Evolutionary conservation across 83 land plant genomes (phyloP), one percentile per base, ranked within the genome.

Genomic region (Picea engelmannii): DNA sequence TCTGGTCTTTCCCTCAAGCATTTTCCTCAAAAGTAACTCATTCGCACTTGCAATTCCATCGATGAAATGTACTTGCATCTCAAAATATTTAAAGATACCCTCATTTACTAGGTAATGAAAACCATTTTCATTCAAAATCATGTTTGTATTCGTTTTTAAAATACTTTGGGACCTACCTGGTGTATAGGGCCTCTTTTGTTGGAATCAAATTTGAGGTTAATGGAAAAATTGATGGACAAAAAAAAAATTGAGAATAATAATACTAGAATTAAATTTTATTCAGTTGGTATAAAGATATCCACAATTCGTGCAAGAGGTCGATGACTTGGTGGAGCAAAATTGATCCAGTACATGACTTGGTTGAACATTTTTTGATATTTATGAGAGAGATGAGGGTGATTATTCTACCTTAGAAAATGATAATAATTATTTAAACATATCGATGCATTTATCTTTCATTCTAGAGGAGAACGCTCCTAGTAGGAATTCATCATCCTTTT

Each of bases 271-370:
- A 8, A 62, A 11, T 81, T 73, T 60, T 61, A 6, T 20, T 73
- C 58, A 11, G 76, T 67, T 83, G 74, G 65, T 92, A 97, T 99
- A 88, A 93, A 86, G 88, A 91, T 99, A 98, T 83, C 82, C 93
- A 44, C 79, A 88, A 44, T 85, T 96, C 24, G 99, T 99, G 15
- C 86, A 89, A 79, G 91, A 92, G 71, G 81, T 87, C 1, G 76
- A 87, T 79, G 95, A 98, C 69, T 86, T 90, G 64, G 83, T 93
- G 62, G 99, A 98, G 86, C 96, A 98, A 84, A 99, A 98, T 68
- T 84, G 99, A 81, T 98, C 99, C 7, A 86, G 85, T 83, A 98
- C 99, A 9, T 99, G 96, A 81, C 99, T 98, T 71, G 99, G 99
- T 7, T 92, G 99, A 60, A 96, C 99, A 2, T 98, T 92, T 88